These are phyloP conservation scores for Castanea sativa DNA, from an alignment of 306 rosid species.

Conservation along the genomic window DNA sequence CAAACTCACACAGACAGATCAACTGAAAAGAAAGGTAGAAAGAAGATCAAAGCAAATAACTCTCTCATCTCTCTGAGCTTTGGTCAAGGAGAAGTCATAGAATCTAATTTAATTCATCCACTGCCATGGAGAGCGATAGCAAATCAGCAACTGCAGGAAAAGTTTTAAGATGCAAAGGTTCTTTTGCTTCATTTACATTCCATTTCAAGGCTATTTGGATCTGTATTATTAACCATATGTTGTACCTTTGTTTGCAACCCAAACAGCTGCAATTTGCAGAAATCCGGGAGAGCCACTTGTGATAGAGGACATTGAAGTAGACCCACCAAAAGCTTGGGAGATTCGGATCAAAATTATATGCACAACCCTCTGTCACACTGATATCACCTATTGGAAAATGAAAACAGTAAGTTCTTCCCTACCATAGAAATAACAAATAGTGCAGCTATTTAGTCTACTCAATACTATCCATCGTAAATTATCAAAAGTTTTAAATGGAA, in stretches of 20 bases:
- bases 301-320: slow-evolving; percentile 60
- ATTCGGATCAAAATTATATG: slow-evolving; percentile 53
- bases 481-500: background rate
- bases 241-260: background rate
- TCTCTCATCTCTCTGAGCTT: background rate
- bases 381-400: slow-evolving; percentile 50
- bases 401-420: slow-evolving; percentile 24
- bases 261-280: slow-evolving; percentile 64
- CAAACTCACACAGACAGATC: too few relatives aligned
- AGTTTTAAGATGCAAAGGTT: slow-evolving; percentile 55
- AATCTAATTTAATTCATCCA: background rate
- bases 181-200: too few relatives aligned
- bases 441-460: too few relatives aligned
- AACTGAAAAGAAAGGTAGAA: background rate
- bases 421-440: too few relatives aligned
- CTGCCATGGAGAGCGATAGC: slow-evolving; percentile 23
- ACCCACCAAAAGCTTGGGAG: slow-evolving; percentile 59
- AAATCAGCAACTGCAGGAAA: slow-evolving; percentile 23
- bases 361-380: slow-evolving; percentile 60
- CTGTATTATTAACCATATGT: background rate
- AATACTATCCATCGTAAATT: background rate
- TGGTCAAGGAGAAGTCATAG: background rate
- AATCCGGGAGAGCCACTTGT: slow-evolving; percentile 45
- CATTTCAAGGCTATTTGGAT: background rate
- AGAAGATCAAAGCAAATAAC: background rate